Percentiles rank a stretch among this genome's conserved stretches.
phyloP scores from a whole-genome alignment of 1,284 basidiomycete species.

The Apiotrichum gamsii region DNA sequence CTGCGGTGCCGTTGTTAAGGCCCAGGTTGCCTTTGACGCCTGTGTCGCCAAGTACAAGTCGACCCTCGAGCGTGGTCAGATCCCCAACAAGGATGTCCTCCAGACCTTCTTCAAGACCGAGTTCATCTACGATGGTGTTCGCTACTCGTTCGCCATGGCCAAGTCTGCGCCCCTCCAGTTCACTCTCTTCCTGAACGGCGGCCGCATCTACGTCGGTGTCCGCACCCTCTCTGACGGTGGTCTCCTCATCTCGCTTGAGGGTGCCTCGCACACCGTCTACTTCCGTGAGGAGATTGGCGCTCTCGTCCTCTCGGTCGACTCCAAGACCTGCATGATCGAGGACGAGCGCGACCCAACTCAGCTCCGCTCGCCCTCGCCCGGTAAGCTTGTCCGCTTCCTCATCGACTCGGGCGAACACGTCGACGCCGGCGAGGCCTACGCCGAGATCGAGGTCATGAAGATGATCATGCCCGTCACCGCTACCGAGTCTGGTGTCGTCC shows the following conservation, averaged over 20 bases:
- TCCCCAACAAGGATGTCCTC: constrained; percentile 86
- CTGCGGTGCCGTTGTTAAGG: constrained; percentile 95
- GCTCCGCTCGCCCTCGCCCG: constrained; percentile 89
- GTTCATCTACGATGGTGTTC: constrained; percentile 94
- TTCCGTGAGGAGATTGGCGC: constrained; percentile 98
- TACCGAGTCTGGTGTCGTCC: constrained; percentile 91
- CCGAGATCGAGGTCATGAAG: constrained; percentile 99
- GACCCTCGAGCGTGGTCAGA: constrained; percentile 92
- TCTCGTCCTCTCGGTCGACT: constrained; percentile 85
- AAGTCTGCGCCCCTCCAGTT: constrained; percentile 81
- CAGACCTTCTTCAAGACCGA: constrained; percentile 97
- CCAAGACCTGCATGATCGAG: constrained; percentile 96
- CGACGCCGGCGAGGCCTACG: constrained; percentile 91
- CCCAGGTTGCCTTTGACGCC: constrained; percentile 79
- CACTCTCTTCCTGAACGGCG: constrained; percentile 95
- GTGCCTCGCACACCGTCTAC: constrained; percentile 94
- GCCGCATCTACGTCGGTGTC: constrained; percentile 79
- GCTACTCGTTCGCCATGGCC: constrained; percentile 93
- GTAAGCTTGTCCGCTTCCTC: constrained; percentile 91
- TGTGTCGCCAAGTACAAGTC: constrained; percentile 92
- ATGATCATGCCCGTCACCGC: constrained; percentile 98
- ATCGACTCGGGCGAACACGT: constrained; percentile 97
- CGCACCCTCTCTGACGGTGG: constrained; percentile 92
- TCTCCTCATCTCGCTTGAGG: constrained; percentile 82
- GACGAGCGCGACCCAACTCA: constrained; percentile 99